Base-by-base conservation (phyloP, 768 basidiomycete species). In the Cystofilobasidium capitatum region DNA sequence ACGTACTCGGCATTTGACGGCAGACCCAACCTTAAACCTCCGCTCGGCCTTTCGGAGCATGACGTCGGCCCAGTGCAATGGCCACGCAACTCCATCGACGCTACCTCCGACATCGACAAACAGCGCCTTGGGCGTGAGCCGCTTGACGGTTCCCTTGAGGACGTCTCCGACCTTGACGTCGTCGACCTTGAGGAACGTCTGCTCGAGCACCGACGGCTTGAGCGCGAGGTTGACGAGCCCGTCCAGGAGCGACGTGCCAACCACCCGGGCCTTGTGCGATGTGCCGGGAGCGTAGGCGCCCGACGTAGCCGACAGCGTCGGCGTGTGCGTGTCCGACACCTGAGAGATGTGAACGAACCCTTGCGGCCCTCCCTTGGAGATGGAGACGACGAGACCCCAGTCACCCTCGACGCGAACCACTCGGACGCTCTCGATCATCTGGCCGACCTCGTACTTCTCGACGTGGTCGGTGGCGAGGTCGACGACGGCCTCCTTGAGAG, bases 61-160 rank as follows among this genome's bases (percentile, higher is more conserved):
- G 73, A 98, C 92, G 76, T 99, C 96, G 14, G 96, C 91, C 75
- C 89, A 96, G 75, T 98, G 96, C 69, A 85, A 83, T 0, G 93
- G 92, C 88, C 90, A 96, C 26, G 97, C 81, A 33, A 96, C 87
- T 35, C 89, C 96, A 73, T 96, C 91, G 37, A 97, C 85, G 69
- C 83, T 89, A 7, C 89, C 91, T 6, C 87, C 85, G 64, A 98
- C 80, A 35, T 88, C 85, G 47, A 98, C 84, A 73, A 96, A 94
- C 42, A 99, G 78, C 0, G 84, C 87, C 39, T 83, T 81, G 66
- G 89, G 86, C 3, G 86, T 86, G 58, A 99, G 81, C 69, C 83
- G 86, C 79, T 90, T 93, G 70, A 99, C 84, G 0, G 86, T 89
- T 8, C 78, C 80, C 78, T 88, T 92, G 72, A 99, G 79, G 26